Base-by-base conservation (phyloP, 2,329 filamentous ascomycete genomes). In the Scedosporium boydii region DNA sequence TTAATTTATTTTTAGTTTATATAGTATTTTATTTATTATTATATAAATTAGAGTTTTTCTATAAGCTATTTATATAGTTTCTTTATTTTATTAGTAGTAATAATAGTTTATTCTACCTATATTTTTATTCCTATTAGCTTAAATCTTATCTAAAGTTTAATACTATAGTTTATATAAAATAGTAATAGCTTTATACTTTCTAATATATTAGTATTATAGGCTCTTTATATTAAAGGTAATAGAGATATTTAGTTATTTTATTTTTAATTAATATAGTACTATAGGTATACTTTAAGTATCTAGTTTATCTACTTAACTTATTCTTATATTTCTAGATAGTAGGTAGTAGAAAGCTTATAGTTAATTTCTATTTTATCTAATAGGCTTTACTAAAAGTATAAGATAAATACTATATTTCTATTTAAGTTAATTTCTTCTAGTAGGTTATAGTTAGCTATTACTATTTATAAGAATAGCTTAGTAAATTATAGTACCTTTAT, bases 241-340 rank as follows among this genome's bases (percentile, higher is more conserved):
- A 14, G 51, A 48, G 51, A n/a, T n/a, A n/a, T n/a, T n/a, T n/a
- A n/a, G n/a, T n/a, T n/a, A n/a, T n/a, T n/a, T n/a, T n/a, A n/a
- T 34, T 58, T 42, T 56, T 59, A 63, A 48, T 62, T 58, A 23
- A 58, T 65, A 61, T 59, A 41, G 42, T 48, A 63, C 48, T 42
- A 59, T 60, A 60, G 16, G 55, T 58, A 55, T 6, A 23, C 44
- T 18, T 38, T 61, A n/a, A 44, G 9, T 46, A 41, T 7, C 41
- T 44, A 42, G 46, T 63, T 59, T 6, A 58, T 61, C 18, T 23
- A 51, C 58, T 64, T 58, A 64, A 7, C 46, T 41, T 21, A 23
- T 23, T 23, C 3, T 23, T 23, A 23, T 23, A 23, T 23, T 23
- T 23, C 23, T 23, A 23, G 23, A 3, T 23, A 23, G 3, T 23